A percentile compares a stretch with the other conserved stretches of the same genome.
These are phyloP conservation scores for Peronospora destructor DNA, from an alignment of 352 stramenopile genomes.

Conservation along the genomic window DNA sequence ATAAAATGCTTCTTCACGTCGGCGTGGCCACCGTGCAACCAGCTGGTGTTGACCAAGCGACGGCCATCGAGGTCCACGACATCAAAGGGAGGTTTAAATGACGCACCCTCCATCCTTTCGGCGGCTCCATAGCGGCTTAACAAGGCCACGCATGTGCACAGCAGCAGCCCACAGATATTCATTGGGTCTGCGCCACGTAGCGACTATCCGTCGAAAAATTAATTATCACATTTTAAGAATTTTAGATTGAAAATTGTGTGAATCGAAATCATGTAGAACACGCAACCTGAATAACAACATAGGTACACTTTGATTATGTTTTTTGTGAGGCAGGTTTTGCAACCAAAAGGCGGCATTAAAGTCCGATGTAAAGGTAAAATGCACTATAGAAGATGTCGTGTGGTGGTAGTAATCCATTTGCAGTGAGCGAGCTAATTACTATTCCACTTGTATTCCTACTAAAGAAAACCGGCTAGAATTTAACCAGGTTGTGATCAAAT, in stretches of 20 bases:
- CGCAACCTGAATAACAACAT: background rate
- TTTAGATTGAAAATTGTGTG: background rate
- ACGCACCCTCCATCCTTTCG: conserved; percentile 53
- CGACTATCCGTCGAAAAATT: conserved; percentile 3
- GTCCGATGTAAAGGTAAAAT: too few relatives aligned
- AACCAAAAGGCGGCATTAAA: too few relatives aligned
- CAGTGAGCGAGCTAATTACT: too few relatives aligned
- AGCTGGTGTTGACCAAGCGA: conserved; percentile 71
- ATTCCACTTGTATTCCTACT: too few relatives aligned
- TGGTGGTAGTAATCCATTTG: too few relatives aligned
- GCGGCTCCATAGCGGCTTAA: conserved; percentile 9
- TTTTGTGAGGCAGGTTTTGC: too few relatives aligned
- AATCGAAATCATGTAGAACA: too few relatives aligned
- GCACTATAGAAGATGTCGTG: too few relatives aligned
- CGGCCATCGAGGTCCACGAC: conserved; percentile 48
- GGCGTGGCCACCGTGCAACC: conserved; percentile 59
- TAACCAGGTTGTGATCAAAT: background rate
- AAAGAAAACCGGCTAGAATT: too few relatives aligned
- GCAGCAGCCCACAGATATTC: conserved; percentile 29
- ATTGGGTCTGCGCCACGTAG: conserved; percentile 25
- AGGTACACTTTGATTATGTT: background rate
- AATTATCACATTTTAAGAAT: background rate
- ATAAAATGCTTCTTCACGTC: conserved; percentile 85
- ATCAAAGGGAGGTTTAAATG: conserved; percentile 75
- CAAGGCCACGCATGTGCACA: conserved; percentile 23